Evolutionary conservation across 345 rosid species (phyloP).

Genomic region (Carallia pectinifolia): DNA sequence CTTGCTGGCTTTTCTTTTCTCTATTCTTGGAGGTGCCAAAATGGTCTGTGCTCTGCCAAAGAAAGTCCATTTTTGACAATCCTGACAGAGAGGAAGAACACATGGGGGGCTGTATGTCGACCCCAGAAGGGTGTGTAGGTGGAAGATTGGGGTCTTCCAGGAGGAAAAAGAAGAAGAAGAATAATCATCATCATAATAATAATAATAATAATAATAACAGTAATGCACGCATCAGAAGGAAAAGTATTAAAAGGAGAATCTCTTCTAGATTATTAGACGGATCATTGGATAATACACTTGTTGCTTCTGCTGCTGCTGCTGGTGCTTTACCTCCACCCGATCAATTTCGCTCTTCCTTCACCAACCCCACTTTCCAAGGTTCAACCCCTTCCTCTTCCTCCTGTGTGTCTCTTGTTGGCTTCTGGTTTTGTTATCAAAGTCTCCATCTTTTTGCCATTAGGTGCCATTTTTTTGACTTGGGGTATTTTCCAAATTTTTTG

Average conservation of each 20-base stretch:
- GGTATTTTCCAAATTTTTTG: background rate
- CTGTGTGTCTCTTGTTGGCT: background rate
- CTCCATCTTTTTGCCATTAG: background rate
- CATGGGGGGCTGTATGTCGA: constrained; percentile 88
- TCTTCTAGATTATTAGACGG: constrained; percentile 55
- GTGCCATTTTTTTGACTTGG: too few species aligned
- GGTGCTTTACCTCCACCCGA: constrained; percentile 8
- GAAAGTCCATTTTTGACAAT: constrained; percentile 21
- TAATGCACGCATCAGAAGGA: constrained; percentile 41
- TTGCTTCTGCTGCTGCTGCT: constrained; percentile 19
- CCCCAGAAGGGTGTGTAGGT: constrained; percentile 66
- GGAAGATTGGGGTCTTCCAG: constrained; percentile 54
- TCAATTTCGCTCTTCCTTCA: constrained; percentile 49
- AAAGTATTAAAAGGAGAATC: constrained; percentile 37
- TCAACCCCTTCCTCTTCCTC: background rate
- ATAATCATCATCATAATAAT: too few species aligned
- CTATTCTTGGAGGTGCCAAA: background rate
- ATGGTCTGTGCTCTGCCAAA: background rate
- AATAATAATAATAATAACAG: too few species aligned
- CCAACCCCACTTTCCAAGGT: constrained; percentile 66
- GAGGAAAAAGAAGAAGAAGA: constrained; percentile 24
- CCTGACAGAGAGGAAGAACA: background rate
- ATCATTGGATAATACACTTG: constrained; percentile 41
- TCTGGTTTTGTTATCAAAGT: background rate
- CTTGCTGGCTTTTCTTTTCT: background rate